Base-by-base conservation (phyloP, 139 green algal genomes). In the Chlorella sp. region DNA sequence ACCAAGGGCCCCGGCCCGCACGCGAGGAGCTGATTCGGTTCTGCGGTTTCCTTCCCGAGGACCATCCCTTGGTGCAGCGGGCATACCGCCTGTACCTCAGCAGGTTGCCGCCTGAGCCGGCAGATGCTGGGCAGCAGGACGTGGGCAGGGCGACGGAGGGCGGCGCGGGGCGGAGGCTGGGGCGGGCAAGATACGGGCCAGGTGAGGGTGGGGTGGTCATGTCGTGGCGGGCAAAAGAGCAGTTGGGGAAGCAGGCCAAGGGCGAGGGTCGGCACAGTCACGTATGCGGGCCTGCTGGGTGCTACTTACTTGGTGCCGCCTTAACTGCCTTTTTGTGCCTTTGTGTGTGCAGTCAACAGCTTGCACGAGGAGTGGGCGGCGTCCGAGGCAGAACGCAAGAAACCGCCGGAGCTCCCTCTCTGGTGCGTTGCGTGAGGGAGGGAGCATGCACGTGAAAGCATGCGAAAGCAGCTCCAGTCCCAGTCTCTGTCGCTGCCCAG, bases 21-120 rank as follows among this genome's bases (percentile, higher is more conserved):
- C 60, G 60, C 35, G 60, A 66, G 3, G 60, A 66, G 29, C 35
- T 66, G 6, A 34, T 66, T 6, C 60, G 61, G 23, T 69, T 69
- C 50, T 24, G 23, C 31, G 63, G 63, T 4, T 69, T 51, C 63
- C 33, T 69, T 31, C 63, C 63, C 10, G 20, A n/a, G 5, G 63
- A 69, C 23, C 31, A 69, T 29, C 32, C 63, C 4, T 32, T 69
- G 32, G 63, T 69, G 31, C 63, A 69, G 63, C 31, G 24, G 27
- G 63, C 63, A 2, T 69, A 69, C 24, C 31, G 31, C 31, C n/a
- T 69, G 32, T 69, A 50, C 32, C 32, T 69, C 27, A 30, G 2
- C 63, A 4, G 63, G 20, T 20, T 69, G 63, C 63, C 63, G 2
- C 31, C 63, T 31, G 63, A 69, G 32, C 63, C 42, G 10, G 42